Percentiles rank a stretch among this genome's conserved stretches.
These are phyloP conservation scores for Kwoniella bestiolae DNA, from an alignment of 768 basidiomycete species.

Conservation along the genomic window DNA sequence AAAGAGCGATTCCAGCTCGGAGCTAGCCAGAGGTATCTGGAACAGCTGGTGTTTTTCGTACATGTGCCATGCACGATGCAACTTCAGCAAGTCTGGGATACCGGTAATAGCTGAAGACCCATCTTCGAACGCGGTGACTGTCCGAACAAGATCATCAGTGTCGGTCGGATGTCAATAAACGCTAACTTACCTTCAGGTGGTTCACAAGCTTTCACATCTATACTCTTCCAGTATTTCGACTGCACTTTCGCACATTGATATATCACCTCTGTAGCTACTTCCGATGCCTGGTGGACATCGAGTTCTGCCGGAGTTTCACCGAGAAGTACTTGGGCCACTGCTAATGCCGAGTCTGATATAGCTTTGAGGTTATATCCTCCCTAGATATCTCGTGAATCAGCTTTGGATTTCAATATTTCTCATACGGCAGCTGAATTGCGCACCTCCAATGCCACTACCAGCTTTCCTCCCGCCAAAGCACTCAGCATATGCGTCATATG, in stretches of 20 bases:
- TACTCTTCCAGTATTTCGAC: conserved; percentile 85
- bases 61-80: conserved; percentile 82
- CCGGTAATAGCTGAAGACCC: conserved; percentile 26
- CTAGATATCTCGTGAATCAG: too few relatives aligned
- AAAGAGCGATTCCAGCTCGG: conserved; percentile 71
- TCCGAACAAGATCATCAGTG: neutral
- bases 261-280: conserved; percentile 83
- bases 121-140: conserved; percentile 18
- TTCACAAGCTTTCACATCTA: conserved; percentile 80
- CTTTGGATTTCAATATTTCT: too few relatives aligned
- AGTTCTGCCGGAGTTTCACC: conserved; percentile 83
- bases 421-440: conserved; percentile 34
- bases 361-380: conserved; percentile 94
- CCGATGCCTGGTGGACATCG: conserved; percentile 70
- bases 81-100: conserved; percentile 76
- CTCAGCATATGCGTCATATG: conserved; percentile 99
- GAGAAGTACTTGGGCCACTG: conserved; percentile 83
- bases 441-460: conserved; percentile 95
- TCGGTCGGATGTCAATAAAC: neutral
- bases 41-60: conserved; percentile 77
- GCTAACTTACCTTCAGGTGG: conserved; percentile 70
- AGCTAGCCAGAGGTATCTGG: conserved; percentile 73
- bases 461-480: conserved; percentile 79
- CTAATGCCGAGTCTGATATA: conserved; percentile 82
- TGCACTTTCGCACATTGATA: conserved; percentile 86